Evolutionary conservation across 495 filamentous ascomycete species (phyloP), one percentile per base, ranked within the genome.

Genomic region (Lasiosphaeria hispida): DNA sequence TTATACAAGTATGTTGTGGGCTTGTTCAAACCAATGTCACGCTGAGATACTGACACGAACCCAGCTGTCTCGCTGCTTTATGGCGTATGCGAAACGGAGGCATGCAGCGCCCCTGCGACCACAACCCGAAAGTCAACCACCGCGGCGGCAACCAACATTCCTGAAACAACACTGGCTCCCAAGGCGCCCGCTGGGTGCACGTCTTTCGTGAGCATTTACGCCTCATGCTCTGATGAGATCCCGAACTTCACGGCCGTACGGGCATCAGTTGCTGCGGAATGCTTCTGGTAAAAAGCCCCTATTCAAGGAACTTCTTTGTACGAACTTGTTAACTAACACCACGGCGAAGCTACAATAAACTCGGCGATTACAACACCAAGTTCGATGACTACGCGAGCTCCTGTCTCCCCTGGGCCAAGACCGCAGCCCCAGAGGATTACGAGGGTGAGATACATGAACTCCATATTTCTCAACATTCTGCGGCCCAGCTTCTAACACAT

Each of bases 331-430:
- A 33, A 9, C 33, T 8, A n/a, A 14, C 15, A 49, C 19, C 19
- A 14, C 10, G 36, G 5, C 49, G 7, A 19, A 55, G 60, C 51
- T 52, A 49, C 19, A 56, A 64, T 41, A 30, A 33, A 0, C 35
- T 36, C 0, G 63, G 65, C n/a, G 47, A 19, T 5, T 57, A 55
- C 38, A 62, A 62, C 54, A 70, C 67, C 1, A 36, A 36, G 1
- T 54, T 69, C 10, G 54, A 72, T 13, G 53, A 61, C 42, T 68
- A 55, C 34, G 65, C 65, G 7, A 55, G 42, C 13, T 23, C 53
- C 11, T 70, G 69, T 18, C 57, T 50, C 3, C 38, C 62, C 1
- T 72, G 40, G 17, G 61, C 59, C 4, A 37, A 43, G 33, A 68
- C 59, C 10, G 52, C 41, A 3, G 45, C 18, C 14, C 42, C 63